Evolutionary conservation across 2,329 filamentous ascomycete genomes (phyloP).

Genomic region (Paracamarosporium sp.): DNA sequence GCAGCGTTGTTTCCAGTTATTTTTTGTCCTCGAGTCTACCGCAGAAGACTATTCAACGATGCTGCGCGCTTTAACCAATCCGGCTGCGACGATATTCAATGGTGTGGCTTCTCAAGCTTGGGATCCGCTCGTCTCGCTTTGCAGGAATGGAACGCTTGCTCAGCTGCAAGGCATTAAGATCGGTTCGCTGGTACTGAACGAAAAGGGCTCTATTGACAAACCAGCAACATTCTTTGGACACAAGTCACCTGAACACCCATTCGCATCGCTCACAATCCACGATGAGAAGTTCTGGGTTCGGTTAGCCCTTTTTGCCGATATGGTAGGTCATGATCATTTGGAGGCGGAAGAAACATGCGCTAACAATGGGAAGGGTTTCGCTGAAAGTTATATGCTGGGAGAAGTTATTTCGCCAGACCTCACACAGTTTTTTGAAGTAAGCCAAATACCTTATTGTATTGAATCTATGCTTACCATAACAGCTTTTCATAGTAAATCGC

Average conservation of each 20-base stretch:
- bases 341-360: neutral
- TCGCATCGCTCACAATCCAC: conserved; percentile 65
- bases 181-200: conserved; percentile 54
- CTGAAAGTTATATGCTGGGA: conserved; percentile 75
- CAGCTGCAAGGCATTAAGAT: conserved; percentile 54
- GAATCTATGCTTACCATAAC: conserved; percentile 21
- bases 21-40: neutral
- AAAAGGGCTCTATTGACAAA: conserved; percentile 52
- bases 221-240: conserved; percentile 51
- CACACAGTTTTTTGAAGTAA: conserved; percentile 71
- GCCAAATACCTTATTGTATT: neutral
- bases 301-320: conserved; percentile 72
- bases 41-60: conserved; percentile 34
- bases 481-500: conserved; percentile 77
- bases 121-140: conserved; percentile 55
- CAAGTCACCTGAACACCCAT: conserved; percentile 49
- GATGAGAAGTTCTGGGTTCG: conserved; percentile 75
- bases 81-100: conserved; percentile 49
- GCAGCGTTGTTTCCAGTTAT: neutral
- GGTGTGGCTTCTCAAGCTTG: conserved; percentile 56
- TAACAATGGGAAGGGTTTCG: conserved; percentile 61
- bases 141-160: conserved; percentile 53
- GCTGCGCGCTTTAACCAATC: conserved; percentile 43
- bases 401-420: conserved; percentile 72
- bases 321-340: conserved; percentile 52